A percentile compares a stretch with the other conserved stretches of the same genome.
These are phyloP conservation scores for Hypoxylon sp. DNA, from an alignment of 2,329 filamentous ascomycete species.

Conservation along the genomic window DNA sequence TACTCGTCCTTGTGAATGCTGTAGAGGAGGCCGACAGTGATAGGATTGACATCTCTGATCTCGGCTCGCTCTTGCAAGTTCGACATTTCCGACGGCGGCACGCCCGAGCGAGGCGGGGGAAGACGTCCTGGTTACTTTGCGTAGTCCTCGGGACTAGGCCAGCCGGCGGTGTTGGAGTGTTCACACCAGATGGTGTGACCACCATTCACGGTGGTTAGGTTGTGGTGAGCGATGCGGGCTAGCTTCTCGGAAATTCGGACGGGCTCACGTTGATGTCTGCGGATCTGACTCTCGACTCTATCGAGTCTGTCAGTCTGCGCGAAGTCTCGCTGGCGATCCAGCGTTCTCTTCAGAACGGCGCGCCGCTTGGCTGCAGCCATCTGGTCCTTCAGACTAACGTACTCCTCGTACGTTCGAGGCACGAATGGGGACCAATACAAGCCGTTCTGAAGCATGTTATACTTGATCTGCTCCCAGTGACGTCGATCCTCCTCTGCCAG, in stretches of 20 bases:
- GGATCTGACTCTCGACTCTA: neutral
- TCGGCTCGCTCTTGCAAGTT: neutral
- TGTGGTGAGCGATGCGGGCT: neutral
- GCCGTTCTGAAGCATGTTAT: conserved; percentile 57
- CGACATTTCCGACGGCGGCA: conserved; percentile 15
- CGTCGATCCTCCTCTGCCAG: conserved; percentile 55
- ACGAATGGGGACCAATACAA: conserved; percentile 58
- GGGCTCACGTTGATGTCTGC: neutral
- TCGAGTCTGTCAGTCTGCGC: neutral
- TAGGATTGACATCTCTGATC: conserved; percentile 5
- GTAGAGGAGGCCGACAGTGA: conserved; percentile 14
- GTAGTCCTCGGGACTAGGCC: conserved; percentile 36
- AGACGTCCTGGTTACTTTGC: conserved; percentile 20
- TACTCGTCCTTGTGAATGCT: conserved; percentile 20
- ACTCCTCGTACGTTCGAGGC: conserved; percentile 56
- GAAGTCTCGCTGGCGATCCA: conserved; percentile 16
- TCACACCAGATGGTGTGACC: conserved; percentile 37
- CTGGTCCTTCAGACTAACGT: conserved; percentile 30
- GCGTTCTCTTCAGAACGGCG: conserved; percentile 4
- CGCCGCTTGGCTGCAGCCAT: conserved; percentile 20
- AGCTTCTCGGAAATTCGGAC: conserved; percentile 18
- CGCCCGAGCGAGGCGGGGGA: conserved; percentile 30
- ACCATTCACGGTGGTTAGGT: conserved; percentile 15
- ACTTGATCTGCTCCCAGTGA: conserved; percentile 56
- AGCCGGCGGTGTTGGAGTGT: conserved; percentile 13